Evolutionary conservation across 2,329 filamentous ascomycete species (phyloP).

Genomic region (Dactylellina drechsleri): DNA sequence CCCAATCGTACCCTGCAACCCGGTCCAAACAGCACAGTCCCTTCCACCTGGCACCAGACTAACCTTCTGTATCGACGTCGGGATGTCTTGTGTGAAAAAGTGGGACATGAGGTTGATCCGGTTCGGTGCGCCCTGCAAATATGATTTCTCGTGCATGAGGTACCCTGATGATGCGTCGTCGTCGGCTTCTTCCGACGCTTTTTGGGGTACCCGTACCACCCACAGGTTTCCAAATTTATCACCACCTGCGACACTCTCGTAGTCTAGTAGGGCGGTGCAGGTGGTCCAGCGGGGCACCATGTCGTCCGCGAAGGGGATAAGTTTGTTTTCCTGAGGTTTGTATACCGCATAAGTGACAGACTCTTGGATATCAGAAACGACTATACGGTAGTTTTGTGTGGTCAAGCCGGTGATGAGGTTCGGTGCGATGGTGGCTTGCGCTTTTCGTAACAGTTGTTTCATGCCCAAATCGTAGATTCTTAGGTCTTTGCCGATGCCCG

Average conservation of each 20-base stretch:
- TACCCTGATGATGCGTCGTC: slow-evolving; percentile 91
- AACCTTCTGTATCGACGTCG: slow-evolving; percentile 88
- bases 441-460: slow-evolving; percentile 89
- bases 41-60: slow-evolving; percentile 89
- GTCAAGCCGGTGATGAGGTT: slow-evolving; percentile 88
- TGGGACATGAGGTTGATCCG: slow-evolving; percentile 86
- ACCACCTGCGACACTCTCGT: slow-evolving; percentile 91
- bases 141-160: slow-evolving; percentile 87
- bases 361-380: slow-evolving; percentile 92
- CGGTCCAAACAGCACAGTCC: slow-evolving; percentile 91
- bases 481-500: slow-evolving; percentile 83
- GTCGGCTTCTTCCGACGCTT: slow-evolving; percentile 87
- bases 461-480: slow-evolving; percentile 93
- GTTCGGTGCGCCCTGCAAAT: slow-evolving; percentile 88
- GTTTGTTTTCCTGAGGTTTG: slow-evolving; percentile 87
- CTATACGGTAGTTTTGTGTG: slow-evolving; percentile 88
- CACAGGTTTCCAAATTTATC: slow-evolving; percentile 99
- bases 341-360: slow-evolving; percentile 92
- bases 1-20: slow-evolving; percentile 91
- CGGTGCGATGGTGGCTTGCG: slow-evolving; percentile 80
- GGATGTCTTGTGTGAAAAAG: slow-evolving; percentile 90
- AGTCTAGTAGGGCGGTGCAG: slow-evolving; percentile 92
- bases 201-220: slow-evolving; percentile 85
- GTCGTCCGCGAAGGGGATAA: slow-evolving; percentile 95
- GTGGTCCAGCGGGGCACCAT: slow-evolving; percentile 90